Evolutionary conservation across 2,329 filamentous ascomycete species (phyloP).

Genomic region (Fusarium sp.): DNA sequence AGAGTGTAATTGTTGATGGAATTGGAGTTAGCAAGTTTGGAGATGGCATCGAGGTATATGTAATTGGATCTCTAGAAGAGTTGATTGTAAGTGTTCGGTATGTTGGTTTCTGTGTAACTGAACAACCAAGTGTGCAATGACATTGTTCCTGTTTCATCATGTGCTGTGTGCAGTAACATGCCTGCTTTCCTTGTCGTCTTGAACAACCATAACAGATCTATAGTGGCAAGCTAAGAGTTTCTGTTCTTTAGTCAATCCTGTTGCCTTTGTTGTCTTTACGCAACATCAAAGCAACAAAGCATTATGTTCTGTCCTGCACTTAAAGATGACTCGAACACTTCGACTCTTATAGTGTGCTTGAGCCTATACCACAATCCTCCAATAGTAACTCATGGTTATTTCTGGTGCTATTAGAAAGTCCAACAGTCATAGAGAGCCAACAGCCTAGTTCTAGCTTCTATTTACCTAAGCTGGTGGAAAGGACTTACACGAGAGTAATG

Average conservation of each 20-base stretch:
- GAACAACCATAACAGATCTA: neutral
- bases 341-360: neutral
- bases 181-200: neutral
- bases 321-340: neutral
- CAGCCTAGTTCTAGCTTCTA: neutral
- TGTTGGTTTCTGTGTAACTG: too few species aligned
- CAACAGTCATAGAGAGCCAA: neutral
- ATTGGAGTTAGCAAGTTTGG: neutral
- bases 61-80: neutral
- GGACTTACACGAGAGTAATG: neutral
- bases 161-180: neutral
- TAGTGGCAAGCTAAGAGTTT: neutral
- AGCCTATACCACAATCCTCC: neutral
- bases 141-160: neutral
- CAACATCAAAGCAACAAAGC: neutral
- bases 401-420: neutral
- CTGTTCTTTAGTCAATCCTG: accelerated
- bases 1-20: neutral
- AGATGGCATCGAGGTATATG: neutral
- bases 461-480: neutral
- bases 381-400: neutral
- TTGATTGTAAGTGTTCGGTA: neutral
- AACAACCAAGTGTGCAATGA: neutral
- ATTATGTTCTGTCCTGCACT: neutral
- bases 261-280: neutral